These are phyloP conservation scores for Hygrophila difformis DNA, from an alignment of 257 asterid genomes.

Conservation along the genomic window DNA sequence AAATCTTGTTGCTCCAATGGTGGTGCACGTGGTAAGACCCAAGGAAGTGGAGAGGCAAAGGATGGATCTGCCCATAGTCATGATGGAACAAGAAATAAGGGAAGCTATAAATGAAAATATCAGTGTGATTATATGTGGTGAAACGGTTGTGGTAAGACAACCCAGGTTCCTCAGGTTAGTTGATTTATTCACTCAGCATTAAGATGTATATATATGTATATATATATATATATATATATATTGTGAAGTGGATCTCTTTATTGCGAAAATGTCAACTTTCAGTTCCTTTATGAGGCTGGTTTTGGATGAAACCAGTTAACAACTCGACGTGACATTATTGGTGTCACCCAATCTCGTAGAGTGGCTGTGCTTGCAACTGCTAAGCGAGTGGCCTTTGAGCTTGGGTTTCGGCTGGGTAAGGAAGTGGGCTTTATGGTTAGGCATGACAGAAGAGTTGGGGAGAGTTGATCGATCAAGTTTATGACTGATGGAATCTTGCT, in stretches of 20 bases:
- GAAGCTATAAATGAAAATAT: slow-evolving; percentile 68
- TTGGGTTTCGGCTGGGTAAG: slow-evolving; percentile 74
- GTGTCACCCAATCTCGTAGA: slow-evolving; percentile 97
- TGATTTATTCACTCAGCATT: slow-evolving; percentile 6
- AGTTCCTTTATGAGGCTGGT: slow-evolving; percentile 95
- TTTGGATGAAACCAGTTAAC: slow-evolving; percentile 44
- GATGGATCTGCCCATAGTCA: slow-evolving; percentile 74
- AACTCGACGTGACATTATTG: slow-evolving; percentile 64
- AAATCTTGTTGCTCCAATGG: slow-evolving; percentile 40
- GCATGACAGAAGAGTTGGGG: slow-evolving; percentile 84
- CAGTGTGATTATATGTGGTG: slow-evolving; percentile 87
- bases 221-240: neutral
- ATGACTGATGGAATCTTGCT: slow-evolving; percentile 99
- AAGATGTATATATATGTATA: no score
- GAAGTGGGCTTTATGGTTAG: slow-evolving; percentile 97
- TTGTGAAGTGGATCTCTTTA: slow-evolving; percentile 2
- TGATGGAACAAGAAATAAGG: slow-evolving; percentile 98
- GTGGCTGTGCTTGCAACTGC: slow-evolving; percentile 98
- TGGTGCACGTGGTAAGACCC: slow-evolving; percentile 71
- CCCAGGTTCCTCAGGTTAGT: slow-evolving; percentile 97
- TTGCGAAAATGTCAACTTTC: slow-evolving; percentile 25
- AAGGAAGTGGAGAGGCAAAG: slow-evolving; percentile 66
- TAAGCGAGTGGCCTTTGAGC: slow-evolving; percentile 90
- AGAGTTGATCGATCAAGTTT: slow-evolving; percentile 80
- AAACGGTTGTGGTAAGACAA: slow-evolving; percentile 95